Conservation (phyloP, 2,329 filamentous ascomycete genomes). For the Exophiala oligosperma region DNA sequence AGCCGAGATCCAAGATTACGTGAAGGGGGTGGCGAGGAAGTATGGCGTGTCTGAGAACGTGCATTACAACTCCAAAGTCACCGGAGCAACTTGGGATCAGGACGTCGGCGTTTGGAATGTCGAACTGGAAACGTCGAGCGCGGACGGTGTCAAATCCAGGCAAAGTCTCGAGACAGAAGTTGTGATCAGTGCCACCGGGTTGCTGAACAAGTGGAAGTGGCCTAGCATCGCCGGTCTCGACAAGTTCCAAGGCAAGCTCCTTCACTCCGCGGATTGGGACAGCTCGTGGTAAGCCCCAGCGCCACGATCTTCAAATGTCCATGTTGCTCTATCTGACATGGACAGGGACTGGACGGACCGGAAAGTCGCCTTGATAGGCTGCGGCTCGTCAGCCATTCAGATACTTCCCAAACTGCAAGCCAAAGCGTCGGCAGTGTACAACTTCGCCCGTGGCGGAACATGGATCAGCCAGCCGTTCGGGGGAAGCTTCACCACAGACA, state of each 20-base stretch:
- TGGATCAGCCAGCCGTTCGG: conserved; percentile 25
- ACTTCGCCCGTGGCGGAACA: conserved; percentile 26
- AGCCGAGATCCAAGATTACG: conserved; percentile 22
- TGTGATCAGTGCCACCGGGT: conserved; percentile 5
- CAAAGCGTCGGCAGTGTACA: conserved; percentile 31
- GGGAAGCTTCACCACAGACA: neutral
- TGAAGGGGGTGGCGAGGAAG: conserved; percentile 7
- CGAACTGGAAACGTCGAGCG: neutral
- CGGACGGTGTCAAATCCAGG: neutral
- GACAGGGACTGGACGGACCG: conserved; percentile 22
- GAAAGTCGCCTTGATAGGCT: conserved; percentile 27
- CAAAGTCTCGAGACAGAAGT: neutral
- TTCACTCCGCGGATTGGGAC: conserved; percentile 45
- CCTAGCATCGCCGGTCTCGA: conserved; percentile 31
- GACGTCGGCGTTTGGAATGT: conserved; percentile 27
- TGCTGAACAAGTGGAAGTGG: conserved; percentile 40
- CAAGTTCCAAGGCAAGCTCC: conserved; percentile 36
- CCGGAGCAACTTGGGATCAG: conserved; percentile 57
- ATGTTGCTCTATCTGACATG: neutral
- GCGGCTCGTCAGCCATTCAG: conserved; percentile 28
- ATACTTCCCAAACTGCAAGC: conserved; percentile 40
- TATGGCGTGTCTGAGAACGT: conserved; percentile 53
- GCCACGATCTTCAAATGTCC: no score
- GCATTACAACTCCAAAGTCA: conserved; percentile 57
- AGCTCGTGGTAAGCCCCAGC: conserved; percentile 2